Evolutionary conservation across 2,329 filamentous ascomycete genomes (phyloP), one percentile per base, ranked within the genome.

Genomic region (Ophiostoma sp.): DNA sequence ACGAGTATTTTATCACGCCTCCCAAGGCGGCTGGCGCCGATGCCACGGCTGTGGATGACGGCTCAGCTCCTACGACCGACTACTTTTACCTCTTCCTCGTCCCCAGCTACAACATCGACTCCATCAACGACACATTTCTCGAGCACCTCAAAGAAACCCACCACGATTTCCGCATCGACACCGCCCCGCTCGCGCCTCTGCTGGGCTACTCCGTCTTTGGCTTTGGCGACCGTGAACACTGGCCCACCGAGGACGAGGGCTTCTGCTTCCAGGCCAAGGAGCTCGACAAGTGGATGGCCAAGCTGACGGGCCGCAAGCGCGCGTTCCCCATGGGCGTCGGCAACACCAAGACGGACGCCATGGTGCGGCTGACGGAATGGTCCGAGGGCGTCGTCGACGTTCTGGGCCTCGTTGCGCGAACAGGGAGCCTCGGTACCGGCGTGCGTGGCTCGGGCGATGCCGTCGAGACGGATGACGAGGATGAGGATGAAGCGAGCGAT

Each of bases 201-300:
- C 84, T 95, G 2, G 95, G 95, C 9, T 98, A 97, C 80, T 93
- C 93, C 0, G 94, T 98, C 0, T 98, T 98, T 83, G 96, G 96
- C 0, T 92, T 98, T 79, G 95, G 95, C 22, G 95, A 98, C 80
- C 90, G 88, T 75, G 93, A 97, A 80, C 94, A 93, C 73, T 99
- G 96, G 95, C 93, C 94, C 0, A 93, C 92, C 0, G 94, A 97
- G 82, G 89, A 91, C 74, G 93, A 96, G 77, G 95, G 95, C 0
- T 99, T 95, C 82, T 98, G 95, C 80, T 94, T 93, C 75, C 95
- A 98, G 80, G 95, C 95, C 1, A 93, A 91, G 79, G 91, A 97
- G 77, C 86, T 97, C 2, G 95, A 99, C 80, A 94, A 90, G 80
- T 98, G 96, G 95, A 93, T 99, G 92, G 94, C 95, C n/a, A 97